These are phyloP conservation scores for Epichloe coenophiala DNA, from an alignment of 2,329 filamentous ascomycete genomes.

Conservation along the genomic window DNA sequence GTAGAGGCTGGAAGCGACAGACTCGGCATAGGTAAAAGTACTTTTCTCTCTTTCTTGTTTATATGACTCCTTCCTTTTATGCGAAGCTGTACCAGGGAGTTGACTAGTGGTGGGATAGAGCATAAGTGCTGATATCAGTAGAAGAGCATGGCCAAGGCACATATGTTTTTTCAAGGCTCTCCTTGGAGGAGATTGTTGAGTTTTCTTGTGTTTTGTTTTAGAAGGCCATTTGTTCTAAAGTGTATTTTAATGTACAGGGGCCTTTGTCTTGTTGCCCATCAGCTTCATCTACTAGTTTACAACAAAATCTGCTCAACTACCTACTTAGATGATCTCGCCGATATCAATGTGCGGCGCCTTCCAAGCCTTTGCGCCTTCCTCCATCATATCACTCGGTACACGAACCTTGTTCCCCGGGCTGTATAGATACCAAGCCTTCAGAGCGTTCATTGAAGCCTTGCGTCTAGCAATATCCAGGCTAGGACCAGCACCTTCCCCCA, in stretches of 20 bases:
- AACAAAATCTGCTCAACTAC: not conserved
- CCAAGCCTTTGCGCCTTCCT: slow-evolving; percentile 48
- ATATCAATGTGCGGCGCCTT: slow-evolving; percentile 55
- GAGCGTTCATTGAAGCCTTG: slow-evolving; percentile 67
- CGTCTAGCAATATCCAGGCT: slow-evolving; percentile 65
- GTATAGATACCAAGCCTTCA: slow-evolving; percentile 96
- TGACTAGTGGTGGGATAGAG: not conserved
- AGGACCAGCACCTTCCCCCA: slow-evolving; percentile 77
- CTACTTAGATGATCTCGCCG: slow-evolving; percentile 48
- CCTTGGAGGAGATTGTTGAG: too few relatives aligned
- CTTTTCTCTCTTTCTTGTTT: too few relatives aligned
- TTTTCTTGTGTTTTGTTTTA: not conserved
- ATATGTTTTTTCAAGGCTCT: not conserved
- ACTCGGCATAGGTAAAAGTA: too few relatives aligned
- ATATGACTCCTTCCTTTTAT: too few relatives aligned
- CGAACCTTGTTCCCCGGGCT: slow-evolving; percentile 54
- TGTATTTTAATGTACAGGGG: slow-evolving; percentile 25
- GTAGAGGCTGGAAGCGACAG: too few relatives aligned
- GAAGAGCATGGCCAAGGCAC: not conserved
- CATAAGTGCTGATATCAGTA: not conserved
- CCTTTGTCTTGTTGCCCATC: not conserved
- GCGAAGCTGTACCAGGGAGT: not conserved
- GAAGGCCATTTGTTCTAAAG: slow-evolving; percentile 21
- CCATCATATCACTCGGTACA: slow-evolving; percentile 57
- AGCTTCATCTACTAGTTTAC: slow-evolving; percentile 1